phyloP scores from a whole-genome alignment of 106 monocot genomes.

The Amphibolis antarctica region DNA sequence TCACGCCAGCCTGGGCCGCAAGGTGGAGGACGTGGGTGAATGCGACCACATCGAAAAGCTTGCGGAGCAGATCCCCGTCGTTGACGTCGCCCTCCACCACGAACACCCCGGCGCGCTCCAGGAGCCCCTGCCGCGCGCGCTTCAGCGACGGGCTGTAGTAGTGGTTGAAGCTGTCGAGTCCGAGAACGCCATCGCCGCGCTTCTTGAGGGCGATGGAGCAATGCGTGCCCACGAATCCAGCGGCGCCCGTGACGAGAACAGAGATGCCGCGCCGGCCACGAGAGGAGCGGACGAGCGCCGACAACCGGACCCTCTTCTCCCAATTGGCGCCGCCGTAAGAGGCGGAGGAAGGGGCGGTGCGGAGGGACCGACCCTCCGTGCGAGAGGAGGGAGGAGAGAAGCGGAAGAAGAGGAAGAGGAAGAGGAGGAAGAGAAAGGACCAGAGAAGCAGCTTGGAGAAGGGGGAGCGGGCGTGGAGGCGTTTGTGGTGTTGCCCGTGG shows the following conservation, averaged over 20 bases:
- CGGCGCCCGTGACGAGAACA: slow-evolving; percentile 17
- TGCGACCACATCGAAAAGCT: slow-evolving; percentile 42
- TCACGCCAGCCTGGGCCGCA: slow-evolving; percentile 8
- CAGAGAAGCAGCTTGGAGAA: slow-evolving; percentile 8
- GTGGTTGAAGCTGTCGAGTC: slow-evolving; percentile 1
- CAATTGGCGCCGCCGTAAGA: slow-evolving; percentile 23
- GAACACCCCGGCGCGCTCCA: slow-evolving; percentile 39
- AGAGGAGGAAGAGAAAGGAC: slow-evolving; percentile 11
- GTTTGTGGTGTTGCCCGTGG: slow-evolving; percentile 3
- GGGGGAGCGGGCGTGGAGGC: slow-evolving; percentile 8
- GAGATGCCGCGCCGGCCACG: slow-evolving; percentile 7
- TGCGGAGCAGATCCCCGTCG: slow-evolving; percentile 27
- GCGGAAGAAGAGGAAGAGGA: slow-evolving; percentile 12
- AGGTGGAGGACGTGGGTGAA: slow-evolving; percentile 39
- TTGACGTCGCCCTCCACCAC: slow-evolving; percentile 51
- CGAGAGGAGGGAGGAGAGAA: slow-evolving; percentile 4
- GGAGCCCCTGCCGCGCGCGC: slow-evolving; percentile 8
- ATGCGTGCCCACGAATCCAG: not conserved
- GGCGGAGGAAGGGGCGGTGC: not conserved
- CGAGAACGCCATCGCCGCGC: not conserved
- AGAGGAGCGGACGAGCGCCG: slow-evolving; percentile 16
- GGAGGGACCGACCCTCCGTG: not conserved
- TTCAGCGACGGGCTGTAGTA: slow-evolving; percentile 1
- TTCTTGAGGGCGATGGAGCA: not conserved
- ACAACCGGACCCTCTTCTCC: slow-evolving; percentile 27